These are phyloP conservation scores for Hypericum perforatum DNA, from an alignment of 345 rosid genomes.

Conservation along the genomic window DNA sequence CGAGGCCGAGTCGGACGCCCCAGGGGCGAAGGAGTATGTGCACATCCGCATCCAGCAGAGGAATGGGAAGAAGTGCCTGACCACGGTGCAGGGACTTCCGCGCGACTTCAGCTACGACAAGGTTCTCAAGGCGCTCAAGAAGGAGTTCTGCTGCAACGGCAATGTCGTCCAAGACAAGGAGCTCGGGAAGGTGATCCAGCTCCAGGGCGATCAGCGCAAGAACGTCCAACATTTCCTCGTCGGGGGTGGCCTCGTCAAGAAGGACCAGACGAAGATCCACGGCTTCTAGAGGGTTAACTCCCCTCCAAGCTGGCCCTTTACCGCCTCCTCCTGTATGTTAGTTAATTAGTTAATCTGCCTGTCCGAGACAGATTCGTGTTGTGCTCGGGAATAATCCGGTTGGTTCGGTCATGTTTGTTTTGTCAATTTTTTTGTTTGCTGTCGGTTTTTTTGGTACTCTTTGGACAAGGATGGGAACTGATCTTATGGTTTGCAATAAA, in stretches of 20 bases:
- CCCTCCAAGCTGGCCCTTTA: too few relatives aligned
- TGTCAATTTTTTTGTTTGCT: too few relatives aligned
- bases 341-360: too few relatives aligned
- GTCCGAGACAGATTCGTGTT: too few relatives aligned
- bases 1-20: slow-evolving; percentile 46
- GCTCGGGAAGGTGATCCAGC: slow-evolving; percentile 24
- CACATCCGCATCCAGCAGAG: slow-evolving; percentile 21
- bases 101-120: slow-evolving; percentile 16
- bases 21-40: slow-evolving; percentile 17
- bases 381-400: too few relatives aligned
- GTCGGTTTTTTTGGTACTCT: too few relatives aligned
- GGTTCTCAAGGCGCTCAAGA: slow-evolving; percentile 18
- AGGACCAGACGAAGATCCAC: slow-evolving; percentile 24
- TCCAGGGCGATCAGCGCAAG: slow-evolving; percentile 24
- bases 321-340: too few relatives aligned
- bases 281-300: slow-evolving; percentile 9
- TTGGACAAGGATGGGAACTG: too few relatives aligned
- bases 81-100: slow-evolving; percentile 21
- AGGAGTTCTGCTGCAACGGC: slow-evolving; percentile 22
- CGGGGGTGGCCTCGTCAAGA: slow-evolving; percentile 8
- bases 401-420: too few relatives aligned
- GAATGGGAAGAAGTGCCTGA: slow-evolving; percentile 22
- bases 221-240: slow-evolving; percentile 15
- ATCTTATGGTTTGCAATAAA: too few relatives aligned
- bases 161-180: slow-evolving; percentile 20